These are phyloP conservation scores for Diaporthe nobilis DNA, from an alignment of 2,329 filamentous ascomycete species.

Conservation along the genomic window DNA sequence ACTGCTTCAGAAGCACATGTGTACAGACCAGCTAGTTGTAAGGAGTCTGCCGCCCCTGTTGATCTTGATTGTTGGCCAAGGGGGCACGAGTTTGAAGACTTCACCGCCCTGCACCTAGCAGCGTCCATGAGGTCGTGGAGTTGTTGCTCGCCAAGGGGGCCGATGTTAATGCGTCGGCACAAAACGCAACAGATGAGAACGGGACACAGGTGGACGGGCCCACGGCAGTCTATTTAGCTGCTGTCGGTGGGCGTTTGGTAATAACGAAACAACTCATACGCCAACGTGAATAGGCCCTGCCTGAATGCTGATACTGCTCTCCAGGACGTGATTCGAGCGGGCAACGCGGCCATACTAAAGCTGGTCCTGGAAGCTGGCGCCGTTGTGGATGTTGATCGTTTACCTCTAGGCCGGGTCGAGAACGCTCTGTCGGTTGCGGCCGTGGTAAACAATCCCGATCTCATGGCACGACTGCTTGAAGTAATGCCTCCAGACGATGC, in stretches of 20 bases:
- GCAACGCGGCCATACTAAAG: background rate
- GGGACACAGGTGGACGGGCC: background rate
- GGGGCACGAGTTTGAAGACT: no score
- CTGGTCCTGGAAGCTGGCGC: background rate
- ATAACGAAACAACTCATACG: background rate
- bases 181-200: no score
- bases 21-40: no score
- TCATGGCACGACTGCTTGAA: background rate
- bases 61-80: background rate
- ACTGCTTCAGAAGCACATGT: no score
- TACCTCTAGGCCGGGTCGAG: background rate
- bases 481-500: background rate
- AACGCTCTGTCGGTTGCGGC: background rate
- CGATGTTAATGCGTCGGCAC: background rate
- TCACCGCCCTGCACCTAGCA: no score
- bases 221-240: background rate
- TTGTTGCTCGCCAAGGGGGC: constrained; percentile 1
- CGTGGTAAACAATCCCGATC: background rate
- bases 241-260: background rate
- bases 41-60: background rate
- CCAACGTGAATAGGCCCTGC: background rate
- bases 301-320: background rate
- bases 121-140: background rate
- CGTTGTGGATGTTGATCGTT: background rate
- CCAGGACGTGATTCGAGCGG: background rate